These are phyloP conservation scores for Massarina eburnea DNA, from an alignment of 2,329 filamentous ascomycete genomes.

Conservation along the genomic window DNA sequence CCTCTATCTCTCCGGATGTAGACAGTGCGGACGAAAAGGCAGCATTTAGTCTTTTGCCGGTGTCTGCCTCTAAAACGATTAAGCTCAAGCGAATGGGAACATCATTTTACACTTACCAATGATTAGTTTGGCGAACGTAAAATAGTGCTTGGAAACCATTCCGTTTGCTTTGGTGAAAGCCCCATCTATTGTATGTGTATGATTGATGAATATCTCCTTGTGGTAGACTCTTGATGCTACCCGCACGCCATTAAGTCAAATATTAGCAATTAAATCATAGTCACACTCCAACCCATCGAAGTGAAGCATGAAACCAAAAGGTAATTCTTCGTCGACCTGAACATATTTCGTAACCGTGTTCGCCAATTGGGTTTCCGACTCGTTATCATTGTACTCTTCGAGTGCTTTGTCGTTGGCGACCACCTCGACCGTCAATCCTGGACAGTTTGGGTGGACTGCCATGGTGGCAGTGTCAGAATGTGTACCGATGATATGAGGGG, in stretches of 20 bases:
- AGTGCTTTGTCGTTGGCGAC: conserved; percentile 6
- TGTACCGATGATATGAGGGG: too few relatives aligned
- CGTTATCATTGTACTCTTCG: conserved; percentile 13
- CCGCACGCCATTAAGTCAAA: conserved; percentile 9
- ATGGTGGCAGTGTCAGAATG: too few relatives aligned
- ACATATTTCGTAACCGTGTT: conserved; percentile 9
- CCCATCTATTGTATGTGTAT: not conserved
- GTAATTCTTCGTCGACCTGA: conserved; percentile 3
- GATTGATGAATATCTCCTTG: not conserved
- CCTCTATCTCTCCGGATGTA: too few relatives aligned
- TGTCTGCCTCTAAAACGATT: too few relatives aligned
- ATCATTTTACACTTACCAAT: too few relatives aligned
- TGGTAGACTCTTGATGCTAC: not conserved
- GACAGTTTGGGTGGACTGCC: conserved; percentile 8
- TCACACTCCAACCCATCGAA: conserved; percentile 6
- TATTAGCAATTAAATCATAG: conserved; percentile 2
- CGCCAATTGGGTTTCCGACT: not conserved
- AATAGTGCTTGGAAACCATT: too few relatives aligned
- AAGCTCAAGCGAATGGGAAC: too few relatives aligned
- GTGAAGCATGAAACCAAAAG: conserved; percentile 8
- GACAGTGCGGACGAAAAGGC: too few relatives aligned
- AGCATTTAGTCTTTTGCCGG: too few relatives aligned
- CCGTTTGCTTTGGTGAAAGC: too few relatives aligned
- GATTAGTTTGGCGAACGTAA: too few relatives aligned
- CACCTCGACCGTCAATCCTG: conserved; percentile 12